A percentile compares a stretch with the other conserved stretches of the same genome.
phyloP scores from a whole-genome alignment of 1,139 yeast genomes.

The Blastobotrys malaysiensis region DNA sequence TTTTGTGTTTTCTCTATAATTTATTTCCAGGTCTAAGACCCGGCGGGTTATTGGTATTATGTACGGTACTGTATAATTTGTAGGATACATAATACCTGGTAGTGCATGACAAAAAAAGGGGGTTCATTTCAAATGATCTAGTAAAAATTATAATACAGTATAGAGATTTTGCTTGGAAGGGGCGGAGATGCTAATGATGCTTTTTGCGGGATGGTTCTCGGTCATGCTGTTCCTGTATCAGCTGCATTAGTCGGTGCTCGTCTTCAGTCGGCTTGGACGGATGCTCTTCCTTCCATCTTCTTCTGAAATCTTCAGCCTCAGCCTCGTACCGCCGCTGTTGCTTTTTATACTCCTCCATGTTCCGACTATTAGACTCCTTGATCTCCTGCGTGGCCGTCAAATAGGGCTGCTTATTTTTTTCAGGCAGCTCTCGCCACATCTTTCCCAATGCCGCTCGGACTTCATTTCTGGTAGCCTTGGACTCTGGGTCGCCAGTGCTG shows the following conservation, averaged over 20 bases:
- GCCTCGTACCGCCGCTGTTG: slow-evolving; percentile 34
- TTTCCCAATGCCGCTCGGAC: slow-evolving; percentile 40
- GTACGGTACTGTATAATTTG: neutral
- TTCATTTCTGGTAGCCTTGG: slow-evolving; percentile 38
- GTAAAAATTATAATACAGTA: neutral
- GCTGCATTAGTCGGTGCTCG: slow-evolving; percentile 26
- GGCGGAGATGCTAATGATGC: no score
- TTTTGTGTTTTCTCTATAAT: neutral
- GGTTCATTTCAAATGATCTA: neutral
- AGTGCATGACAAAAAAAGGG: neutral
- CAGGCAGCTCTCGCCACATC: slow-evolving; percentile 40
- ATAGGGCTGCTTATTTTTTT: slow-evolving; percentile 36
- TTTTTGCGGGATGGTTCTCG: slow-evolving; percentile 5
- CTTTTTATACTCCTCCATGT: slow-evolving; percentile 32
- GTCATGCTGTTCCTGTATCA: slow-evolving; percentile 16
- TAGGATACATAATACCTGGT: no score
- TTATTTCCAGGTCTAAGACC: no score
- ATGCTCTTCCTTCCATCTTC: slow-evolving; percentile 36
- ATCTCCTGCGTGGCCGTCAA: slow-evolving; percentile 32
- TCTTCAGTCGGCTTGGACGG: slow-evolving; percentile 33
- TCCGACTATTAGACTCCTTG: slow-evolving; percentile 33
- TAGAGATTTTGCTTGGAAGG: neutral
- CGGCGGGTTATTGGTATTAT: no score
- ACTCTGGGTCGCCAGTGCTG: slow-evolving; percentile 28
- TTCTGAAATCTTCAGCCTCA: slow-evolving; percentile 37